Percentiles rank a stretch among this genome's conserved stretches.
Conservation (phyloP, 805 yeast genomes). For the Metschnikowia gruessii region DNA sequence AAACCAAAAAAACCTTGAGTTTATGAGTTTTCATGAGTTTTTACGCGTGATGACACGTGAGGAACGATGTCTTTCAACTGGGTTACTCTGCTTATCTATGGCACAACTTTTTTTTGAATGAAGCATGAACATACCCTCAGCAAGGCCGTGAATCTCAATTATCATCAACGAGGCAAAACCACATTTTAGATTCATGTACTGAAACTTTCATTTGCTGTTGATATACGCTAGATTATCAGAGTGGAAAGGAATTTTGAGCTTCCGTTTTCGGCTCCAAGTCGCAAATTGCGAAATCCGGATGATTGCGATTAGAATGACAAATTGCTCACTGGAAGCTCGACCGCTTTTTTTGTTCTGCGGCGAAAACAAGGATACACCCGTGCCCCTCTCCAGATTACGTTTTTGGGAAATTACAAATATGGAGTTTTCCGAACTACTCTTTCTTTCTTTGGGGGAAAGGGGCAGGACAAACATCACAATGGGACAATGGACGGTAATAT, state of each 20-base stretch:
- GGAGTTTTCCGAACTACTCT: not conserved
- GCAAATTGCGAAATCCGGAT: not conserved
- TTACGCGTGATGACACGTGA: too few relatives aligned
- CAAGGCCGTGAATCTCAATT: too few relatives aligned
- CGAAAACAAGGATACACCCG: not conserved
- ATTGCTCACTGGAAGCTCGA: not conserved
- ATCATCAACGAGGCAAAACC: too few relatives aligned
- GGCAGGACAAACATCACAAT: slow-evolving; percentile 6
- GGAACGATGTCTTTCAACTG: too few relatives aligned
- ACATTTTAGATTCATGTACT: too few relatives aligned
- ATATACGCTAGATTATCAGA: too few relatives aligned
- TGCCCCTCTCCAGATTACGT: not conserved
- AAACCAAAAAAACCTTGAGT: slow-evolving; percentile 14
- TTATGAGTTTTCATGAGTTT: not conserved
- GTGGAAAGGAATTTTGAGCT: too few relatives aligned
- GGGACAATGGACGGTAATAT: not conserved
- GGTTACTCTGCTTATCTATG: too few relatives aligned
- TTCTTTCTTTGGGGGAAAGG: not conserved
- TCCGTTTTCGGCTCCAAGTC: too few relatives aligned
- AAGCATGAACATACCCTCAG: too few relatives aligned
- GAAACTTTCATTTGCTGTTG: too few relatives aligned
- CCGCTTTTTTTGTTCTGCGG: not conserved
- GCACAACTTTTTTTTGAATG: too few relatives aligned
- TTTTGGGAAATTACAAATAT: not conserved
- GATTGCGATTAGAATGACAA: not conserved